These are phyloP conservation scores for Alternaria conjuncta DNA, from an alignment of 2,329 filamentous ascomycete species.

Conservation along the genomic window DNA sequence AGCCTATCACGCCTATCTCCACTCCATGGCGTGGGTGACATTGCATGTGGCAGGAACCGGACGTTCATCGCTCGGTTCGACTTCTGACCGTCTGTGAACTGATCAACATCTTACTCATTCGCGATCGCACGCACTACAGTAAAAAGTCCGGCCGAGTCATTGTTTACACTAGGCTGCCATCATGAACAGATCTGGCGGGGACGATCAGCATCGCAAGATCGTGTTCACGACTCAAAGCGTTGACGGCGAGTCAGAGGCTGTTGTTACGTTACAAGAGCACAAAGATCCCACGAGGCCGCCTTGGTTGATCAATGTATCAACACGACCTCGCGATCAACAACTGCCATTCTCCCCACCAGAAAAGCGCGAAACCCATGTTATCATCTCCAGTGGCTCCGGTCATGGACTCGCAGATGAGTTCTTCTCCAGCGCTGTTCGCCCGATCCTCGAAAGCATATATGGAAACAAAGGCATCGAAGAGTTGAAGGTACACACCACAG, in stretches of 20 bases:
- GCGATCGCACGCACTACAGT: not conserved
- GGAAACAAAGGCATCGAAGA: conserved; percentile 30
- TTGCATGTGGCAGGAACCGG: not conserved
- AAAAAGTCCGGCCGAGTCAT: conserved; percentile 2
- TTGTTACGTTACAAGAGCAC: conserved; percentile 17
- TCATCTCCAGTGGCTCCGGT: conserved; percentile 56
- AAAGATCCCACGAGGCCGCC: conserved; percentile 23
- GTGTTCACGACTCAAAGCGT: conserved; percentile 11
- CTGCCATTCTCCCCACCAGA: not conserved
- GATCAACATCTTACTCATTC: not conserved
- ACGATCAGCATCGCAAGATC: conserved; percentile 6
- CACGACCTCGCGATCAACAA: conserved; percentile 21
- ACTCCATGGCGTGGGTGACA: not conserved
- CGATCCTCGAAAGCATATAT: conserved; percentile 53
- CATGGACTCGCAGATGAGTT: conserved; percentile 50
- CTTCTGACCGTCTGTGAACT: not conserved
- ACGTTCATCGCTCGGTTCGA: not conserved
- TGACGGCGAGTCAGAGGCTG: conserved; percentile 9
- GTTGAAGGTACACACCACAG: conserved; percentile 68
- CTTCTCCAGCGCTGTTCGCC: conserved; percentile 47
- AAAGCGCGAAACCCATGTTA: conserved; percentile 47
- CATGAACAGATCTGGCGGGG: not conserved
- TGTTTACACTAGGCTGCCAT: not conserved
- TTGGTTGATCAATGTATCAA: conserved; percentile 23
- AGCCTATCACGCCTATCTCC: not conserved